phyloP scores from a whole-genome alignment of 805 yeast genomes.

The Komagataella kurtzmanii region DNA sequence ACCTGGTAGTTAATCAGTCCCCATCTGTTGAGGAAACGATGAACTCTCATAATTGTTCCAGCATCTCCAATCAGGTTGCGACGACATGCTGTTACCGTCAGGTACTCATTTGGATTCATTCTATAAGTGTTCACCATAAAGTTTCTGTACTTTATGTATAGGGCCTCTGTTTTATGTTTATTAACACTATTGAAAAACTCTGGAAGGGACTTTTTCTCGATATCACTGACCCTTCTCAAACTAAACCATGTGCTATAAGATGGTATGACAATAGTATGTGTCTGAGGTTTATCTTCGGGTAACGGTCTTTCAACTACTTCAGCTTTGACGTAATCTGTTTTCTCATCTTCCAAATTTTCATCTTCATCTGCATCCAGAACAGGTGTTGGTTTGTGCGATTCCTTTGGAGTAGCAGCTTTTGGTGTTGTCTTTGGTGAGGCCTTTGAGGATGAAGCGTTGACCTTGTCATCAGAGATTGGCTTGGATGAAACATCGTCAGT shows the following conservation, averaged over 20 bases:
- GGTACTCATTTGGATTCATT: slow-evolving; percentile 77
- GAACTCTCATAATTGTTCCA: slow-evolving; percentile 75
- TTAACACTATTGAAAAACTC: slow-evolving; percentile 60
- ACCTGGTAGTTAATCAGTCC: slow-evolving; percentile 90
- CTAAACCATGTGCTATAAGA: slow-evolving; percentile 84
- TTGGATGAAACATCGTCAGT: not conserved
- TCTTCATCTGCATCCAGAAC: not conserved
- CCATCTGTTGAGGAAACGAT: slow-evolving; percentile 78
- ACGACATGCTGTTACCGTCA: slow-evolving; percentile 83
- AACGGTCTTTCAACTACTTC: slow-evolving; percentile 4
- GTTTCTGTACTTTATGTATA: slow-evolving; percentile 72
- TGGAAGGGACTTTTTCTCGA: slow-evolving; percentile 76
- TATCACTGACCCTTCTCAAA: slow-evolving; percentile 54
- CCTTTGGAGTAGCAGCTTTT: not conserved
- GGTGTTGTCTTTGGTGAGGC: not conserved
- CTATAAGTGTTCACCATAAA: slow-evolving; percentile 84
- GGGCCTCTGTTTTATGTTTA: slow-evolving; percentile 68
- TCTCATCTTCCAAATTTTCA: not conserved
- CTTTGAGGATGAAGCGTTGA: not conserved
- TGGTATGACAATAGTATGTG: slow-evolving; percentile 77
- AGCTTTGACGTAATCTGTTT: not conserved
- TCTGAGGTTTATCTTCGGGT: slow-evolving; percentile 28
- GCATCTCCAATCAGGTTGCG: slow-evolving; percentile 88
- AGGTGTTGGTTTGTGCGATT: not conserved
- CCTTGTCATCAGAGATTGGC: not conserved